Evolutionary conservation across 345 rosid species (phyloP), one percentile per base, ranked within the genome.

Genomic region (Eutrema yunnanense): DNA sequence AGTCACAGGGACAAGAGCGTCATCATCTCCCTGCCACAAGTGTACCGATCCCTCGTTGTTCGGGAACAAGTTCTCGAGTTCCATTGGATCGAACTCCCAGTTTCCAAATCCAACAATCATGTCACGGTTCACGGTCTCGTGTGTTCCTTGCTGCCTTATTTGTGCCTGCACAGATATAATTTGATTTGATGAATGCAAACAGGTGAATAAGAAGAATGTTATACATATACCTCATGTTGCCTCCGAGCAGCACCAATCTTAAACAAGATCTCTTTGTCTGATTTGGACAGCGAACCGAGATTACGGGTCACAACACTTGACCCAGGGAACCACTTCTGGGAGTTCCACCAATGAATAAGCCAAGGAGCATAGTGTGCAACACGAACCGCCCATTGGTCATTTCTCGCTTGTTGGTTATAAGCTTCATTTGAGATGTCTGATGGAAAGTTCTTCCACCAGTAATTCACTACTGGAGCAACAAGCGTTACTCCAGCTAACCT

Each of bases 311-410:
- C 62, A 66, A 78, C 85, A 71, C 83, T 67, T 6, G 84, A 82
- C 2, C 82, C 67, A 47, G 81, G 84, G 69, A 86, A 82, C 85
- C 82, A 77, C 50, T 73, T 84, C 61, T 84, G 91, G 8, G 88
- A 78, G 75, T 88, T 86, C 95, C 91, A 86, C 95, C 95, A 88
- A 67, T 88, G 76, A 22, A 66, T 67, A 12, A 88, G 89, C 91
- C 86, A 86, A 53, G 91, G 89, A 41, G 79, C 73, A 22, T 85
- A 81, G 62, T 86, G 91, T 73, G 82, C 83, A 73, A 85, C 88
- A 62, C 91, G 82, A 44, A 77, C 73, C 8, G 86, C 63, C 95
- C 95, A 86, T 60, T 77, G 88, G 53, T 85, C 88, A 47, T 70
- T 85, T 4, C 11, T 76, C 2, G 78, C 42, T 72, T 77, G 85